phyloP scores from a whole-genome alignment of 2,329 filamentous ascomycete genomes.

The Aspergillus sp. region DNA sequence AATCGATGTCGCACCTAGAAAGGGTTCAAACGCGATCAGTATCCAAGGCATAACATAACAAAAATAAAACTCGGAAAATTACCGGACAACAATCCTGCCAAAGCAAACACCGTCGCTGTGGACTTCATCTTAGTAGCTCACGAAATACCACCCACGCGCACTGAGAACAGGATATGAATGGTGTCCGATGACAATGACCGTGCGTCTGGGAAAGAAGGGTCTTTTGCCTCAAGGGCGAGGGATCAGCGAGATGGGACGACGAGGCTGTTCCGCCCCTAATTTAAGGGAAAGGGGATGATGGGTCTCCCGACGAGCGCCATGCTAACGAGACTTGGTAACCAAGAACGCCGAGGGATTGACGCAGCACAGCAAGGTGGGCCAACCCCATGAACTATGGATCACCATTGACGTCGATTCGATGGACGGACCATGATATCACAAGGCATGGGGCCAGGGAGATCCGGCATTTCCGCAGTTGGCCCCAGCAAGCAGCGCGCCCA shows the following conservation, averaged over 20 bases:
- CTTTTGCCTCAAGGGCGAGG: background rate
- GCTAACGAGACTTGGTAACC: constrained; percentile 6
- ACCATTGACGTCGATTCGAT: background rate
- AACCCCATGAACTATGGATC: constrained; percentile 1
- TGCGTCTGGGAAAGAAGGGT: background rate
- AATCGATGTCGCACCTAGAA: constrained; percentile 11
- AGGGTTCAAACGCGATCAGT: constrained; percentile 1
- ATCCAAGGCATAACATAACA: background rate
- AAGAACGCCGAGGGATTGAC: background rate
- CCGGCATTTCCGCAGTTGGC: constrained; percentile 9
- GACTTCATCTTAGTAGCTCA: constrained; percentile 14
- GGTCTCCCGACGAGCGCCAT: background rate
- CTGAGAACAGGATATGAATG: background rate
- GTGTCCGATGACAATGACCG: background rate
- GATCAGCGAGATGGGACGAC: background rate
- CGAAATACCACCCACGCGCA: constrained; percentile 2
- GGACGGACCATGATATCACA: constrained; percentile 5
- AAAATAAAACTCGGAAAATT: background rate
- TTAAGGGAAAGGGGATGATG: constrained; percentile 5
- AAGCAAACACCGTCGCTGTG: constrained; percentile 11
- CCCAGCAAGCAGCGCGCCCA: background rate
- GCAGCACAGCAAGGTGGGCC: constrained; percentile 10
- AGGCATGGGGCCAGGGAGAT: background rate
- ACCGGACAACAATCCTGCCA: constrained; percentile 21
- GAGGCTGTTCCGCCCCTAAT: constrained; percentile 4